Conservation (phyloP, 495 filamentous ascomycete species). For the Aspergillus bridgeri region DNA sequence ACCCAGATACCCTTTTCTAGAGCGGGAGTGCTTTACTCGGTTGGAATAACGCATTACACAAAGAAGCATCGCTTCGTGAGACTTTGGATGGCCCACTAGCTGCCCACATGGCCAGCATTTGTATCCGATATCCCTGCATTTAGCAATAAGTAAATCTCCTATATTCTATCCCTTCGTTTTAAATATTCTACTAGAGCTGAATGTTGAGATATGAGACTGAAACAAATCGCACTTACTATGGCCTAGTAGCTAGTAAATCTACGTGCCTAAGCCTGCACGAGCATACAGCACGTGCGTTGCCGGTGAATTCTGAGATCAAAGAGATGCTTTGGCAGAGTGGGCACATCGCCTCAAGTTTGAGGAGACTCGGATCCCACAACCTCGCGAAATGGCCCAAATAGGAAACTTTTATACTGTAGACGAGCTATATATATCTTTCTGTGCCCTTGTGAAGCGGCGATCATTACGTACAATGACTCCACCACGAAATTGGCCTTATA, state of each 20-base stretch:
- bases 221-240: too few relatives aligned
- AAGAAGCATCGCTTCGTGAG: neutral
- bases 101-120: neutral
- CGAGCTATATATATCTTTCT: slow-evolving; percentile 10
- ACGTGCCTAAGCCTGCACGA: too few relatives aligned
- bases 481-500: slow-evolving; percentile 8
- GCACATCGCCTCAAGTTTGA: too few relatives aligned
- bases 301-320: too few relatives aligned
- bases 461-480: slow-evolving; percentile 11
- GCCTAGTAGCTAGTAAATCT: too few relatives aligned
- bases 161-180: too few relatives aligned
- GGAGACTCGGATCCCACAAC: slow-evolving; percentile 4
- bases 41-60: neutral
- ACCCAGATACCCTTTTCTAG: neutral
- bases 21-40: neutral
- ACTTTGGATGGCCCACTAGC: neutral
- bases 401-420: slow-evolving; percentile 3
- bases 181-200: too few relatives aligned
- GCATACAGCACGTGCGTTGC: too few relatives aligned
- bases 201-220: too few relatives aligned
- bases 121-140: neutral
- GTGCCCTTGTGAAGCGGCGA: slow-evolving; percentile 8
- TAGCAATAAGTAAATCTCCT: too few relatives aligned
- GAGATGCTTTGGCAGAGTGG: too few relatives aligned
- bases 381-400: slow-evolving; percentile 13